Percentiles rank a stretch among this genome's conserved stretches.
Conservation (phyloP, 176 grass and related monocot species). For the Themeda triandra region DNA sequence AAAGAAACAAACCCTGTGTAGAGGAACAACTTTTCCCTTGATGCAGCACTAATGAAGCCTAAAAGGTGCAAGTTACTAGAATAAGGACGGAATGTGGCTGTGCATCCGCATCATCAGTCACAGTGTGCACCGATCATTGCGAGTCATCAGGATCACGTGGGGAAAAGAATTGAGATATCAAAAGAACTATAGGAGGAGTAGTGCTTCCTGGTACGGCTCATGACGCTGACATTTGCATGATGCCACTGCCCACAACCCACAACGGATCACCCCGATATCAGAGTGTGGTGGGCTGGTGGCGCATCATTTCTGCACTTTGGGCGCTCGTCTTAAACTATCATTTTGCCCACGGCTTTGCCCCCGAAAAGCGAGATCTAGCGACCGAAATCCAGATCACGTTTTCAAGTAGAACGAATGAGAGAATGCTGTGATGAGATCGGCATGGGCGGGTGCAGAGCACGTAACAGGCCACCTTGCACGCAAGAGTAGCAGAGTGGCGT, state of each 20-base stretch:
- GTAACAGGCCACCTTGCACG: neutral
- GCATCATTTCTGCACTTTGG: neutral
- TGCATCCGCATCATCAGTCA: neutral
- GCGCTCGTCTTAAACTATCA: slow-evolving; percentile 25
- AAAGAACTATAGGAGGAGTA: no score
- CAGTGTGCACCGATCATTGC: neutral
- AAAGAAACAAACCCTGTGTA: neutral
- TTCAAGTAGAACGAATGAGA: no score
- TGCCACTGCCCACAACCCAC: neutral
- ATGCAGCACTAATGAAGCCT: neutral
- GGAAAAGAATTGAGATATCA: neutral
- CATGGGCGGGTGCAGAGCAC: neutral
- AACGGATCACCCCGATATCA: neutral
- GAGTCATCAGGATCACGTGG: neutral
- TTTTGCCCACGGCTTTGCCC: neutral
- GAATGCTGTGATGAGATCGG: neutral
- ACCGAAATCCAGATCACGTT: neutral
- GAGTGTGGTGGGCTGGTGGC: neutral
- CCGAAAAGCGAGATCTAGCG: slow-evolving; percentile 7
- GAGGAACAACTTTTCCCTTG: slow-evolving; percentile 1
- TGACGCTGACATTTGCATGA: neutral
- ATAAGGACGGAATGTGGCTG: neutral
- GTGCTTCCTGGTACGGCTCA: neutral
- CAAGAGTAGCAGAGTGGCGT: neutral
- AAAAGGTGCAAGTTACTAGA: neutral